Evolutionary conservation across 2,329 filamentous ascomycete genomes (phyloP), one percentile per base, ranked within the genome.

Genomic region (Neonectria faginata): DNA sequence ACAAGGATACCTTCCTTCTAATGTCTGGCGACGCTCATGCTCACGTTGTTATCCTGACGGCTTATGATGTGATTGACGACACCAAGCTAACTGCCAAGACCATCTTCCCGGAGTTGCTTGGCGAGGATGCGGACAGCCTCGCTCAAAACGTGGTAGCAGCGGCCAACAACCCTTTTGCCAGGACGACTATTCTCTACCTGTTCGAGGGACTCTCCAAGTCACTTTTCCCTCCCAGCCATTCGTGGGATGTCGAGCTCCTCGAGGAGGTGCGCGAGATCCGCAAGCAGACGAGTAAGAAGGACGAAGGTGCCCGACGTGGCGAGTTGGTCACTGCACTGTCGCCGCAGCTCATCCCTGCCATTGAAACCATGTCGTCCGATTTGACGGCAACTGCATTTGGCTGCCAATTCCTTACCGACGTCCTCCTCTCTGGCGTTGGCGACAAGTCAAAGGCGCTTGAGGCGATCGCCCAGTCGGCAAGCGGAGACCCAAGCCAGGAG

Each of bases 31-130:
- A 99, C 75, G 78, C 85, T 7, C 80, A 94, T 73, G 96, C 89
- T 2, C 93, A 97, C 75, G 85, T 91, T 67, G 87, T 98, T 58
- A 88, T 99, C 36, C 85, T 98, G 60, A 86, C 94, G 2, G 93
- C 93, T 1, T 94, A 94, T 76, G 96, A 98, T 73, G 90, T 97
- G 53, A 89, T 97, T 53, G 96, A 99, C 73, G 96, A 99, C 77
- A 99, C 96, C 10, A 94, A 97, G 69, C 85, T 97, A 74, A 92
- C 89, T 3, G 86, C 89, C 55, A 98, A 97, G 81, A 86, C 92
- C 33, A 92, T 99, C 69, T 93, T 97, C 79, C 86, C 92, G 0
- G 95, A 98, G 79, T 84, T 99, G 12, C 81, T 97, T 18, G 92
- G 90, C 67, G 92, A 92, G 74, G 88, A 89, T 65, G 84, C 86